Conservation (phyloP, 2,329 filamentous ascomycete genomes). For the Fusarium staphyleae region DNA sequence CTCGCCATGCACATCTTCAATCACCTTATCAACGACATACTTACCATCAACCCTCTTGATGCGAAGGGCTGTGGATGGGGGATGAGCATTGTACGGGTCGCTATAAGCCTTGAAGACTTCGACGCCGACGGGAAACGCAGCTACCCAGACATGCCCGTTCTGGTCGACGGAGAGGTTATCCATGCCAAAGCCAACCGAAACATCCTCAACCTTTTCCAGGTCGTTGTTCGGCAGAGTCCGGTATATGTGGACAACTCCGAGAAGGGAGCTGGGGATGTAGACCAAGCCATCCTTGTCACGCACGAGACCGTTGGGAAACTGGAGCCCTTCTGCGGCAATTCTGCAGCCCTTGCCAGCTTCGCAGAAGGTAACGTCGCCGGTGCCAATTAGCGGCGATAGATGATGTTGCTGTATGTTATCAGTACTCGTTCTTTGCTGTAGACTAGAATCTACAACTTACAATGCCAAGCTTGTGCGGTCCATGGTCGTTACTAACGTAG, state of each 20-base stretch:
- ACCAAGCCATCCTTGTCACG: slow-evolving; percentile 37
- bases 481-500: slow-evolving; percentile 36
- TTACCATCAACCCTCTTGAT: slow-evolving; percentile 1
- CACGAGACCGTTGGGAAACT: slow-evolving; percentile 45
- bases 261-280: slow-evolving; percentile 43
- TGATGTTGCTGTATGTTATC: slow-evolving; percentile 9
- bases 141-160: slow-evolving; percentile 30
- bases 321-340: slow-evolving; percentile 29
- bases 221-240: slow-evolving; percentile 1
- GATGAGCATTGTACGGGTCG: slow-evolving; percentile 17
- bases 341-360: slow-evolving; percentile 28
- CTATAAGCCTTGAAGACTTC: slow-evolving; percentile 20
- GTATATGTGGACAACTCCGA: slow-evolving; percentile 31
- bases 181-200: slow-evolving; percentile 16
- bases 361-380: slow-evolving; percentile 44
- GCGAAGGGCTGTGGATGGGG: slow-evolving; percentile 18
- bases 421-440: not conserved
- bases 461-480: slow-evolving; percentile 21
- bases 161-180: slow-evolving; percentile 37
- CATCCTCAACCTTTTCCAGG: slow-evolving; percentile 18
- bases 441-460: not conserved
- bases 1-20: slow-evolving; percentile 33
- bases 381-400: slow-evolving; percentile 34
- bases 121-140: slow-evolving; percentile 25
- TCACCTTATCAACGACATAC: slow-evolving; percentile 32